Evolutionary conservation across 2,329 filamentous ascomycete species (phyloP), one percentile per base, ranked within the genome.

Genomic region (Epichloe scottii): DNA sequence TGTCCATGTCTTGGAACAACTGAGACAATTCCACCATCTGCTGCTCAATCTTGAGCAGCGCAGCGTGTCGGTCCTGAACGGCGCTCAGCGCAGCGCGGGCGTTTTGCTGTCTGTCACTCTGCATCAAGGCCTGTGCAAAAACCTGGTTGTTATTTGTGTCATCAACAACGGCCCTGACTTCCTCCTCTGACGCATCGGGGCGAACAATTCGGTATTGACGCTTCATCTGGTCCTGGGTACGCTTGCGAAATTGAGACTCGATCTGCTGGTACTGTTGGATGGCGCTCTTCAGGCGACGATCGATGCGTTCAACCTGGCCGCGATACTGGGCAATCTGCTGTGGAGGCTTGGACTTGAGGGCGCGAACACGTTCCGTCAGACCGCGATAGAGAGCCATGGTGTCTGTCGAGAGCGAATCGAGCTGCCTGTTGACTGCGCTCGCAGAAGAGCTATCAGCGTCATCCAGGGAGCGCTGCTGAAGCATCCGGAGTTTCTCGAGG

Each of bases 141-240:
- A 95, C 84, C 67, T 94, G 88, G 81, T 68, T 94, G 88, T 49
- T 82, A 81, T 57, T 84, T 78, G 14, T 76, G 60, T 88, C 82
- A 61, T 91, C 81, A 0, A 90, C 85, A 10, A 51, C 49, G 15
- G 87, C 89, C 52, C 84, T 79, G 30, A 96, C 81, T 66, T 97
- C 89, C 42, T 77, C 73, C 50, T 93, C 87, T 30, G 80, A 78
- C 3, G 88, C 88, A 52, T 95, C 83, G 21, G 89, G 87, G 56
- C 82, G 79, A 51, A 93, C 90, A 64, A 97, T 96, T 53, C 86
- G 80, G 70, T 94, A 95, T 66, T 96, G 89, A 51, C 93, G 81
- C 57, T 83, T 85, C 71, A 94, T 87, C 68, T 94, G 88, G 47
- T 89, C 85, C 65, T 87, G 79, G 34, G 88, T 81, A 58, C 85